Conservation (phyloP, 2,329 filamentous ascomycete genomes). For the Colletotrichum tanaceti region DNA sequence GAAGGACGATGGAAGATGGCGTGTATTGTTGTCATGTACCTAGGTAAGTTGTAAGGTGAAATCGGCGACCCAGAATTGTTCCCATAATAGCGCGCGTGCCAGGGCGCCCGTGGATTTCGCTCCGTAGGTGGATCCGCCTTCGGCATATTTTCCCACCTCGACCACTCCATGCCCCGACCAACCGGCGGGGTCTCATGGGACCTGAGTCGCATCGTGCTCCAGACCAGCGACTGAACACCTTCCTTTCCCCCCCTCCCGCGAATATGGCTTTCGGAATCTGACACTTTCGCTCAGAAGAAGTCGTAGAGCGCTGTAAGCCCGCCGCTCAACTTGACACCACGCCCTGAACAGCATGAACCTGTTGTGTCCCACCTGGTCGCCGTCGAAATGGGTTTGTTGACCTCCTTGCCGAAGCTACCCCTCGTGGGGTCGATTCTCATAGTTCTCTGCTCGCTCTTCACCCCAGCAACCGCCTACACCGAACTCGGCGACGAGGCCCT, state of each 20-base stretch:
- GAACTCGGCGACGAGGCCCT: conserved; percentile 81
- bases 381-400: conserved; percentile 36
- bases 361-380: conserved; percentile 31
- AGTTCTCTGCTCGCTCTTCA: conserved; percentile 43
- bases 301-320: conserved; percentile 6
- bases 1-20: not conserved
- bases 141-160: conserved; percentile 34
- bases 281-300: conserved; percentile 24
- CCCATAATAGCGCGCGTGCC: not conserved
- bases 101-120: conserved; percentile 9
- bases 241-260: conserved; percentile 4
- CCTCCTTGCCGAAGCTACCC: conserved; percentile 36
- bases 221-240: conserved; percentile 23
- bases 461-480: conserved; percentile 54
- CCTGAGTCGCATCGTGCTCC: conserved; percentile 35
- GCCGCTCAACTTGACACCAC: not conserved
- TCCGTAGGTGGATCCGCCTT: conserved; percentile 33
- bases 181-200: conserved; percentile 30
- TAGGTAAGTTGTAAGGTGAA: not conserved
- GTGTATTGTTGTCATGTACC: not conserved
- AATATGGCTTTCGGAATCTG: conserved; percentile 27
- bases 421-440: conserved; percentile 39
- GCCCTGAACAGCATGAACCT: conserved; percentile 34
- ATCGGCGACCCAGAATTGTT: conserved; percentile 20
- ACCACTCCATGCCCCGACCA: conserved; percentile 27